Conservation (phyloP, 2,329 filamentous ascomycete genomes). For the Tolypocladium paradoxum region DNA sequence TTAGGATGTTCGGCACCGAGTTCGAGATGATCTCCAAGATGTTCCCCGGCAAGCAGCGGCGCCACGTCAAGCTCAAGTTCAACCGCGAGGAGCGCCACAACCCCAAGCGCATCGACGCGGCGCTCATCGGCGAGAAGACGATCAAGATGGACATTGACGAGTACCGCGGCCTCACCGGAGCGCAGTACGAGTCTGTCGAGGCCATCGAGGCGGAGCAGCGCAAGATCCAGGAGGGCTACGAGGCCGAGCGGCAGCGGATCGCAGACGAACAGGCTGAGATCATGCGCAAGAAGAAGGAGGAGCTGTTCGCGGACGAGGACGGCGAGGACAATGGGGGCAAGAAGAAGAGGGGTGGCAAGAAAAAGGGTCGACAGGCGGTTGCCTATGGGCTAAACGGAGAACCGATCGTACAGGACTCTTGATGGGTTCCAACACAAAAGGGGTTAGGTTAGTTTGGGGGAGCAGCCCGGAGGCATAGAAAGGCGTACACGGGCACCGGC, state of each 20-base stretch:
- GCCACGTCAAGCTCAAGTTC: slow-evolving; percentile 74
- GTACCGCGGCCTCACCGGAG: slow-evolving; percentile 43
- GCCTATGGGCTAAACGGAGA: slow-evolving; percentile 26
- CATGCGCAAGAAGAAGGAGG: slow-evolving; percentile 36
- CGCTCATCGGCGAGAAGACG: slow-evolving; percentile 49
- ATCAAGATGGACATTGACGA: slow-evolving; percentile 49
- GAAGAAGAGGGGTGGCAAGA: slow-evolving; percentile 24
- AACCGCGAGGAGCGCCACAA: slow-evolving; percentile 64
- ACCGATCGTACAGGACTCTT: slow-evolving; percentile 16
- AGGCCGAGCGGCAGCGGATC: slow-evolving; percentile 30
- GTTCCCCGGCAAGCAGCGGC: slow-evolving; percentile 61
- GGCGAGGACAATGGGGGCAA: slow-evolving; percentile 10
- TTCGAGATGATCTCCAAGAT: slow-evolving; percentile 70
- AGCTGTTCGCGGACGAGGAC: slow-evolving; percentile 34
- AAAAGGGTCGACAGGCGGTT: slow-evolving; percentile 19
- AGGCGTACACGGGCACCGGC: slow-evolving; percentile 1
- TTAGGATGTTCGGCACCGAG: slow-evolving; percentile 71
- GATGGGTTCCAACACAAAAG: not conserved
- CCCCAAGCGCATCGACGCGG: slow-evolving; percentile 51
- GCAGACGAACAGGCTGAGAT: slow-evolving; percentile 37
- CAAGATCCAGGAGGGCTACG: slow-evolving; percentile 32
- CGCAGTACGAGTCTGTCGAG: slow-evolving; percentile 44
- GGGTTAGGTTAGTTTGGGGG: not conserved
- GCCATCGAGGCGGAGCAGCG: slow-evolving; percentile 45
- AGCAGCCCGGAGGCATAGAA: not conserved